A percentile compares a stretch with the other conserved stretches of the same genome.
phyloP scores from a whole-genome alignment of 2,329 filamentous ascomycete genomes.

The Colletotrichum truncatum region DNA sequence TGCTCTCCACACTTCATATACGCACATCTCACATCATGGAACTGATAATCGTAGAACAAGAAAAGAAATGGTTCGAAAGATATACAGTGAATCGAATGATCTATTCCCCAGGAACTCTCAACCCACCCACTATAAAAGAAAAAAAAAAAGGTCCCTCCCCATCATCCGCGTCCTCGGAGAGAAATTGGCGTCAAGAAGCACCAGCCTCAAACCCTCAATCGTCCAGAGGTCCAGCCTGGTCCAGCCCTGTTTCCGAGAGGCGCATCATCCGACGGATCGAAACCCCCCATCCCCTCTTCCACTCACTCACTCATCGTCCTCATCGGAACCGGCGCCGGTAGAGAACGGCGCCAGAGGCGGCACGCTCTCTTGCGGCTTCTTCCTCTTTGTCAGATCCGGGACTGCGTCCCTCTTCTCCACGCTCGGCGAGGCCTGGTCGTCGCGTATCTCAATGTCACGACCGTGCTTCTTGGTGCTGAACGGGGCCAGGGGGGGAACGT shows the following conservation, averaged over 20 bases:
- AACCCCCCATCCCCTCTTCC: neutral
- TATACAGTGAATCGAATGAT: conserved; percentile 17
- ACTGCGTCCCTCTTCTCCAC: neutral
- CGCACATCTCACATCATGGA: too few relatives aligned
- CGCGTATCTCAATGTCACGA: neutral
- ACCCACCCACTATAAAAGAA: conserved; percentile 4
- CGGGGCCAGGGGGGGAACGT: conserved; percentile 1
- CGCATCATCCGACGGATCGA: neutral
- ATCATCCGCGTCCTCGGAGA: neutral
- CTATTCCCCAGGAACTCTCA: conserved; percentile 13
- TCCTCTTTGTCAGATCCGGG: neutral
- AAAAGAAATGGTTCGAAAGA: neutral
- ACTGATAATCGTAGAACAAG: neutral
- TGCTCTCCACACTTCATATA: too few relatives aligned
- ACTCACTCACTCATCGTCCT: neutral
- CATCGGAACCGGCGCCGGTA: too few relatives aligned
- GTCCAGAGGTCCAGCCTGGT: neutral
- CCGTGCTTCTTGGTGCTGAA: neutral
- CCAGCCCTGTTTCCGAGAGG: neutral
- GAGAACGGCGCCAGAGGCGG: conserved; percentile 17
- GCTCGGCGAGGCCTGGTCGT: neutral
- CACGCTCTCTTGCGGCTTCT: conserved; percentile 12
- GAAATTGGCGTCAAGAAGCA: neutral
- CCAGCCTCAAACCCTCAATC: neutral
- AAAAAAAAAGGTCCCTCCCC: neutral